phyloP scores from a whole-genome alignment of 495 filamentous ascomycete genomes.

The Ascodesmis nigricans region DNA sequence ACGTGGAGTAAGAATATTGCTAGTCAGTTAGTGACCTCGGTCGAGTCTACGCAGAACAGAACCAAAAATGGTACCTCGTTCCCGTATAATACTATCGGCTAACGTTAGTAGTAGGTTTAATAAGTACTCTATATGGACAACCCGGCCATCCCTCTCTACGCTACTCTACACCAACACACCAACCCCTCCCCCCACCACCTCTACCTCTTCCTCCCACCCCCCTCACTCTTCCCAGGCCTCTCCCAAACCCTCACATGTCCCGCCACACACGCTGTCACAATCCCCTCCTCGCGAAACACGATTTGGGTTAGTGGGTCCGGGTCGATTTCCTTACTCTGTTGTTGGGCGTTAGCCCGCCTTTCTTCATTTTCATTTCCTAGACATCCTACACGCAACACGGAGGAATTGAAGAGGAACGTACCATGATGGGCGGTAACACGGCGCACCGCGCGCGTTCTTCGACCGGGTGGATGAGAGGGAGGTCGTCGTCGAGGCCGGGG shows the following conservation, averaged over 20 bases:
- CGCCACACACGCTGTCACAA: slow-evolving; percentile 73
- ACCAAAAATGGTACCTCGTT: no score
- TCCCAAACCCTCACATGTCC: slow-evolving; percentile 24
- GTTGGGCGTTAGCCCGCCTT: slow-evolving; percentile 5
- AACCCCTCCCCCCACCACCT: no score
- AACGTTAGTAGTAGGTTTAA: slow-evolving; percentile 4
- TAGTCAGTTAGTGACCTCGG: no score
- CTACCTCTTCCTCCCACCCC: no score
- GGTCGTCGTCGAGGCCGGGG: slow-evolving; percentile 24
- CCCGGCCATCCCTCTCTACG: no score
- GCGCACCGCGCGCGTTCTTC: slow-evolving; percentile 60
- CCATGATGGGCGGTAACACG: slow-evolving; percentile 82
- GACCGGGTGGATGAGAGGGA: slow-evolving; percentile 48
- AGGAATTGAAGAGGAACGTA: slow-evolving; percentile 23
- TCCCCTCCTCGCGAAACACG: slow-evolving; percentile 71
- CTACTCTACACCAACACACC: no score
- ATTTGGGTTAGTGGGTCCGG: slow-evolving; percentile 74
- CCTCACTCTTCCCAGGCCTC: no score
- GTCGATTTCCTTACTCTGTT: slow-evolving; percentile 62
- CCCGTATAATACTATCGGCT: not conserved
- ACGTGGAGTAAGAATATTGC: no score
- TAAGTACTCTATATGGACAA: not conserved
- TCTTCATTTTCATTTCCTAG: slow-evolving; percentile 4
- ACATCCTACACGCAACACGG: slow-evolving; percentile 1
- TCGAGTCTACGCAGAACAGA: no score